A percentile compares a stretch with the other conserved stretches of the same genome.
These are phyloP conservation scores for Agastache rugosa DNA, from an alignment of 257 asterid species.

Conservation along the genomic window DNA sequence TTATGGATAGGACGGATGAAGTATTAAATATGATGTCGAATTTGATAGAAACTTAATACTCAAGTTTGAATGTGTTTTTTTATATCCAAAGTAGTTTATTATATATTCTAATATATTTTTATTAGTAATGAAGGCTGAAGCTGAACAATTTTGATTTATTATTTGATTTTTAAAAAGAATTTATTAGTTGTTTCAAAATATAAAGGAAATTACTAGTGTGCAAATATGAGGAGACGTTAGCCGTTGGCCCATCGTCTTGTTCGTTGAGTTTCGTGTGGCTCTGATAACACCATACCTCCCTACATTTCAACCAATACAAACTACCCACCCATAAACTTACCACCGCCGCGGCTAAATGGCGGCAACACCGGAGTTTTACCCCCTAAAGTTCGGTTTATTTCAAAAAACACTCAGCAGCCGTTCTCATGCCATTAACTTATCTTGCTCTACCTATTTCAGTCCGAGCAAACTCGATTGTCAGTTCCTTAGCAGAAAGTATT, in stretches of 20 bases:
- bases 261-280: constrained; percentile 39
- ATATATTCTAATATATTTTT: too few relatives aligned
- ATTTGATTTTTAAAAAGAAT: neutral
- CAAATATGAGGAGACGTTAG: neutral
- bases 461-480: constrained; percentile 29
- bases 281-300: constrained; percentile 2
- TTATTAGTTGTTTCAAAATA: neutral
- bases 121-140: too few relatives aligned
- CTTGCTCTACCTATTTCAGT: constrained; percentile 22
- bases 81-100: too few relatives aligned
- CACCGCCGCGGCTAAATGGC: constrained; percentile 46
- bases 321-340: neutral
- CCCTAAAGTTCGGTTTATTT: constrained; percentile 37
- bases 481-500: constrained; percentile 26
- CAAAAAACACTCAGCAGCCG: constrained; percentile 31
- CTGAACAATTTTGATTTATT: too few relatives aligned
- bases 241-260: constrained; percentile 4
- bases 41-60: neutral
- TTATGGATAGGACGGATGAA: too few relatives aligned
- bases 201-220: too few relatives aligned
- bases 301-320: constrained; percentile 20
- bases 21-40: too few relatives aligned
- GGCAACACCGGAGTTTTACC: constrained; percentile 45
- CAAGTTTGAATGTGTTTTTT: neutral
- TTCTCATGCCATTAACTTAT: constrained; percentile 24